Evolutionary conservation across 805 yeast species (phyloP).

Genomic region (Clavispora fructus): DNA sequence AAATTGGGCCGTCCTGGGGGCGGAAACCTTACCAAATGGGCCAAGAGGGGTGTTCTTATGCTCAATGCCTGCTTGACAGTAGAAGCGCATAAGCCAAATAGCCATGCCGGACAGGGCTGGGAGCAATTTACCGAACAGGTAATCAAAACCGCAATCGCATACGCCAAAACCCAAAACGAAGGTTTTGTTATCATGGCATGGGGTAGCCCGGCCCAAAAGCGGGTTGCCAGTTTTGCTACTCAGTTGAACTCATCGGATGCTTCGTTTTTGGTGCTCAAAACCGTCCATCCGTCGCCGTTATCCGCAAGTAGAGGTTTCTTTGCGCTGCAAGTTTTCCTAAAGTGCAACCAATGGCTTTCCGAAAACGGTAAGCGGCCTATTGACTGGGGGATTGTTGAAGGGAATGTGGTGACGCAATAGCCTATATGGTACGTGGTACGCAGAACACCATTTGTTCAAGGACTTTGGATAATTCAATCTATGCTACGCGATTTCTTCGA

Average conservation of each 20-base stretch:
- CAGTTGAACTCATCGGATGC: slow-evolving; percentile 20
- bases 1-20: slow-evolving; percentile 34
- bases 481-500: too few relatives aligned
- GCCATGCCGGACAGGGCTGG: slow-evolving; percentile 92
- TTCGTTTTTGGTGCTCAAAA: slow-evolving; percentile 49
- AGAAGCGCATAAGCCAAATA: slow-evolving; percentile 86
- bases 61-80: slow-evolving; percentile 88
- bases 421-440: too few relatives aligned
- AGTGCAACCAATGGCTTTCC: slow-evolving; percentile 73
- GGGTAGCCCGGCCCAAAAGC: slow-evolving; percentile 71
- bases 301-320: slow-evolving; percentile 86
- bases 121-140: slow-evolving; percentile 78
- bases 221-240: slow-evolving; percentile 38
- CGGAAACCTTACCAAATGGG: slow-evolving; percentile 80
- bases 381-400: slow-evolving; percentile 55
- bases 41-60: slow-evolving; percentile 78
- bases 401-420: slow-evolving; percentile 16
- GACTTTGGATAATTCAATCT: too few relatives aligned
- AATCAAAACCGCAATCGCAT: slow-evolving; percentile 46
- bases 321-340: slow-evolving; percentile 64
- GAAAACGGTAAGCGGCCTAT: slow-evolving; percentile 40
- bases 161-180: slow-evolving; percentile 31
- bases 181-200: slow-evolving; percentile 76
- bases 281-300: slow-evolving; percentile 94
- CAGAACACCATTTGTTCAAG: too few relatives aligned